phyloP scores from a whole-genome alignment of 352 stramenopile species.

The Globisporangium echinulatum region DNA sequence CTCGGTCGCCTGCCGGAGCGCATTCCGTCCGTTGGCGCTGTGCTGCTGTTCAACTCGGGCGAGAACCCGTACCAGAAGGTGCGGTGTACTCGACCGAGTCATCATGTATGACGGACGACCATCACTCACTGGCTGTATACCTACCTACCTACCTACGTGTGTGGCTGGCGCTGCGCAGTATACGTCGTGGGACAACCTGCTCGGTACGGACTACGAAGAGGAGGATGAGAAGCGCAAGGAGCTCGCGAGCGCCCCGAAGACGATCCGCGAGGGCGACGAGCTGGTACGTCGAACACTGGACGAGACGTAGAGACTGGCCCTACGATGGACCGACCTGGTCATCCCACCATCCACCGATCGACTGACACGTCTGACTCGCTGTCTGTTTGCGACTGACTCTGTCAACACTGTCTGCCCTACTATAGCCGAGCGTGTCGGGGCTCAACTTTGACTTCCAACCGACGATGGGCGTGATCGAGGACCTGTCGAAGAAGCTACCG shows the following conservation, averaged over 20 bases:
- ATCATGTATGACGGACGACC: not conserved
- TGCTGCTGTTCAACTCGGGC: conserved; percentile 84
- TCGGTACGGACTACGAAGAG: conserved; percentile 82
- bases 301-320: no score
- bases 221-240: conserved; percentile 84
- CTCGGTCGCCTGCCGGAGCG: conserved; percentile 74
- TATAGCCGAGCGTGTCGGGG: conserved; percentile 48
- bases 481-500: conserved; percentile 68
- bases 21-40: conserved; percentile 72
- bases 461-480: conserved; percentile 53
- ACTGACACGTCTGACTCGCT: no score
- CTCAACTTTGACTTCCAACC: conserved; percentile 81
- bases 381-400: not conserved
- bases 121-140: no score
- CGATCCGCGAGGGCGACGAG: conserved; percentile 76
- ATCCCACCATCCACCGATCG: no score
- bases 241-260: conserved; percentile 69
- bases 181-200: conserved; percentile 82
- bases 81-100: not conserved
- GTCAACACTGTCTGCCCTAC: not conserved
- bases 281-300: conserved; percentile 27
- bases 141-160: not conserved
- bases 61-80: conserved; percentile 88
- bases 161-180: conserved; percentile 37
- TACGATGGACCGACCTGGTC: no score